Conservation (phyloP, 306 rosid genomes). For the Vigna reflexopilosa region DNA sequence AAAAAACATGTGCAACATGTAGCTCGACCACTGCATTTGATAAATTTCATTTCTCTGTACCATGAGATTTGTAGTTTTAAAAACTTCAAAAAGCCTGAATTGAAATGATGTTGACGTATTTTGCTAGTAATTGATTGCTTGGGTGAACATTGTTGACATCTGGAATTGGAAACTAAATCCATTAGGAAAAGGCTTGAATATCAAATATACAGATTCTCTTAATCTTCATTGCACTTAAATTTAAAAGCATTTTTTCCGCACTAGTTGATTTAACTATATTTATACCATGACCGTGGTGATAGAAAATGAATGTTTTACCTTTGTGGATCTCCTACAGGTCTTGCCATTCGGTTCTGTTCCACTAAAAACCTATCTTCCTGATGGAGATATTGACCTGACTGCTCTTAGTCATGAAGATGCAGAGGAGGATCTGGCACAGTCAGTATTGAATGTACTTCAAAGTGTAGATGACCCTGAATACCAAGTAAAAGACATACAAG, state of each 20-base stretch:
- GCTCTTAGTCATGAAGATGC: slow-evolving; percentile 53
- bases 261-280: slow-evolving; percentile 24
- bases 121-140: slow-evolving; percentile 12
- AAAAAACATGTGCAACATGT: slow-evolving; percentile 1
- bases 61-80: not conserved
- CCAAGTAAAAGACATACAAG: slow-evolving; percentile 55
- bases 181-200: slow-evolving; percentile 8
- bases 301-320: slow-evolving; percentile 25
- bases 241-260: slow-evolving; percentile 28
- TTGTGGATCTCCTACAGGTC: slow-evolving; percentile 58
- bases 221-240: not conserved
- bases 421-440: slow-evolving; percentile 59
- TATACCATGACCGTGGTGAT: slow-evolving; percentile 25
- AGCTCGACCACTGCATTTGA: not conserved
- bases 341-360: slow-evolving; percentile 77
- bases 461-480: slow-evolving; percentile 43
- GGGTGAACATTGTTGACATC: slow-evolving; percentile 1
- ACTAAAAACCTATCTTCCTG: slow-evolving; percentile 79
- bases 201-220: slow-evolving; percentile 15
- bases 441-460: slow-evolving; percentile 54
- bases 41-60: not conserved
- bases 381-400: slow-evolving; percentile 82
- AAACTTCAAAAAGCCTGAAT: slow-evolving; percentile 29
- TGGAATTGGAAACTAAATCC: slow-evolving; percentile 8
- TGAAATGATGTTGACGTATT: slow-evolving; percentile 13